phyloP scores from a whole-genome alignment of 2,329 filamentous ascomycete species.

The Sclerotinia trifoliorum region DNA sequence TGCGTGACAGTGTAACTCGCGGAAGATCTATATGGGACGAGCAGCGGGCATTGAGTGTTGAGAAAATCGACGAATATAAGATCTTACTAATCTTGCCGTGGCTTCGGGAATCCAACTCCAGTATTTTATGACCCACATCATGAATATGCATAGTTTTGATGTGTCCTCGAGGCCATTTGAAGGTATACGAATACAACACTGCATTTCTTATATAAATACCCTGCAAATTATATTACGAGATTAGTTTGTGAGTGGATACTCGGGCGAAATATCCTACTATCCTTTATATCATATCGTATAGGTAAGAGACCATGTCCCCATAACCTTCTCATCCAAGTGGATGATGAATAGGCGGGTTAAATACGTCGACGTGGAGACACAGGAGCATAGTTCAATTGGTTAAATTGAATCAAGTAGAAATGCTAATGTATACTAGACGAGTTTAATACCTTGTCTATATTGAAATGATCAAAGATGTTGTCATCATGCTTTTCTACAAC shows the following conservation, averaged over 20 bases:
- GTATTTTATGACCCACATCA: neutral
- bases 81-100: neutral
- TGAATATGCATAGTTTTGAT: neutral
- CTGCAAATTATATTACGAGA: too few species aligned
- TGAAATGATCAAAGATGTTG: too few species aligned
- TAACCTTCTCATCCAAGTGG: neutral
- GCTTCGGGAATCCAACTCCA: neutral
- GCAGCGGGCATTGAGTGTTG: neutral
- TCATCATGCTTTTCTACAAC: too few species aligned
- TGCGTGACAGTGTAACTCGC: neutral
- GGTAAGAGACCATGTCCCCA: too few species aligned
- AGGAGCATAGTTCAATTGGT: too few species aligned
- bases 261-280: neutral
- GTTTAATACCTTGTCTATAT: too few species aligned
- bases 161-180: neutral
- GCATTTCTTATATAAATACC: neutral
- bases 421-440: too few species aligned
- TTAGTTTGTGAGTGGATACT: neutral
- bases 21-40: neutral
- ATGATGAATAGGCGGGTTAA: neutral
- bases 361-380: too few species aligned
- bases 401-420: neutral
- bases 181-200: neutral
- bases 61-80: neutral
- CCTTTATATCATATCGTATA: neutral